Evolutionary conservation across 139 green algal species (phyloP).

Genomic region (Mychonastes homosphaera): DNA sequence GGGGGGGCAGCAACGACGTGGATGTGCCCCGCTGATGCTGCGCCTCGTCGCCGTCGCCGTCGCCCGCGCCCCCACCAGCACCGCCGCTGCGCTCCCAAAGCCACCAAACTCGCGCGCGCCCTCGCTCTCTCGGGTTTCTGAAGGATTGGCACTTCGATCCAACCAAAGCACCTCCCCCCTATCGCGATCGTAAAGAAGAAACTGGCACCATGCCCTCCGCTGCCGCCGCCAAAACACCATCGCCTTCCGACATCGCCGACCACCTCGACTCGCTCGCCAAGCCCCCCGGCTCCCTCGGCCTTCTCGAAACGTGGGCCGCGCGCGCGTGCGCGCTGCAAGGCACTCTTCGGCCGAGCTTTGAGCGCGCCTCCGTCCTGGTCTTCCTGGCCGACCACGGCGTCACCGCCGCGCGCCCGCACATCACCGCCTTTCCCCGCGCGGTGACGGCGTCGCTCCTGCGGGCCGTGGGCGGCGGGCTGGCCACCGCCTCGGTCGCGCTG

Average conservation of each 20-base stretch:
- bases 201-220: too few species aligned
- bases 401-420: constrained; percentile 6
- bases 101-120: too few species aligned
- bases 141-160: too few species aligned
- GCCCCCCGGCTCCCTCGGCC: constrained; percentile 28
- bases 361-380: constrained; percentile 19
- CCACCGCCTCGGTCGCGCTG: not conserved
- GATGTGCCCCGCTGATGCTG: too few species aligned
- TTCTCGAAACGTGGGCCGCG: constrained; percentile 12
- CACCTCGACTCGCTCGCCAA: constrained; percentile 25
- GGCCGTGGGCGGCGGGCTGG: not conserved
- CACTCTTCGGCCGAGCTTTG: constrained; percentile 15
- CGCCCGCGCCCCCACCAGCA: too few species aligned
- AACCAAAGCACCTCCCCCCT: too few species aligned
- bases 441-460: not conserved
- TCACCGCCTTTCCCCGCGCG: constrained; percentile 29
- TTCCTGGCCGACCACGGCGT: constrained; percentile 43
- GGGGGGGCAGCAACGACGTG: too few species aligned
- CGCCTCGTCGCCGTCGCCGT: too few species aligned
- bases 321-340: constrained; percentile 17
- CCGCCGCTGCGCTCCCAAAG: too few species aligned
- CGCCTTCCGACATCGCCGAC: not conserved
- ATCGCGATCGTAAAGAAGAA: too few species aligned
- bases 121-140: too few species aligned
- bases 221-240: constrained; percentile 1